These are phyloP conservation scores for Phalaenopsis equestris DNA, from an alignment of 106 monocot species.

Conservation along the genomic window DNA sequence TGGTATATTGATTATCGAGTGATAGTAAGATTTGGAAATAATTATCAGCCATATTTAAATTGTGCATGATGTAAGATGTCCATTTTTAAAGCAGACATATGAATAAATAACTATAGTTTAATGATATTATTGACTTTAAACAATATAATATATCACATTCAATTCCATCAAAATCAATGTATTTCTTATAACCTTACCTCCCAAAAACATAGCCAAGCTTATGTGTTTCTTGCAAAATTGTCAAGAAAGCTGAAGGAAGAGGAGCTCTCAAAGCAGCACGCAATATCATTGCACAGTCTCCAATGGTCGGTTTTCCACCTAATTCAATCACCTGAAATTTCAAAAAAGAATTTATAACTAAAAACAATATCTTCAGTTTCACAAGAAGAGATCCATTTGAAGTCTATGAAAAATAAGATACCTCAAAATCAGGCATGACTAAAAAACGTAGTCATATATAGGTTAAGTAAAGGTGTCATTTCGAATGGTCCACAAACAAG, in stretches of 20 bases:
- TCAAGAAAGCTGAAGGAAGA: constrained; percentile 70
- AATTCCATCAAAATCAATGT: too few species aligned
- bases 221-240: constrained; percentile 76
- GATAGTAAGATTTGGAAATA: not conserved
- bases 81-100: not conserved
- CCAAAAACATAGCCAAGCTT: constrained; percentile 85
- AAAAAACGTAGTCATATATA: not conserved
- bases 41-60: not conserved
- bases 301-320: constrained; percentile 89
- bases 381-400: not conserved
- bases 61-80: not conserved
- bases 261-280: constrained; percentile 93
- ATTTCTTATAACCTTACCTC: constrained; percentile 37
- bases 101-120: not conserved
- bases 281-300: constrained; percentile 86
- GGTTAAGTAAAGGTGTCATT: not conserved
- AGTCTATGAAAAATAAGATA: not conserved
- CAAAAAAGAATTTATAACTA: not conserved
- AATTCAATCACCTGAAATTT: constrained; percentile 80
- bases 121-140: not conserved
- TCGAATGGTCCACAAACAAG: too few species aligned
- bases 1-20: not conserved
- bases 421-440: not conserved
- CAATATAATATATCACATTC: not conserved
- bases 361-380: not conserved